Base-by-base conservation (phyloP, 164 flowering plant species). In the Litsea cubeba region DNA sequence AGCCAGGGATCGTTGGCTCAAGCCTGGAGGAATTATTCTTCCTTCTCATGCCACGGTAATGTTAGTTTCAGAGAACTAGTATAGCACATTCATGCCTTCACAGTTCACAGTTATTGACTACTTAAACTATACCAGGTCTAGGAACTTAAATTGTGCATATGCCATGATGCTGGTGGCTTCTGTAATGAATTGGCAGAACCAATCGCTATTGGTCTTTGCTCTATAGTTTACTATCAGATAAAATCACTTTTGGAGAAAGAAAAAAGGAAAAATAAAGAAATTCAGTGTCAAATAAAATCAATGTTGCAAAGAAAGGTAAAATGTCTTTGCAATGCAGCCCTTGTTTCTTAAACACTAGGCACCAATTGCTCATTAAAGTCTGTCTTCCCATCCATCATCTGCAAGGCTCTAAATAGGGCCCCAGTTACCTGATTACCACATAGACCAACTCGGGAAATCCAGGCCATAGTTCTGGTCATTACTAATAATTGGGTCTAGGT, bases 1-100 rank as follows among this genome's bases (percentile, higher is more conserved):
- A 71, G 99, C 99, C 64, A 85, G 99, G 82, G 98, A 96, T 78
- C 93, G 97, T 23, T 96, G 99, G 98, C 86, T 96, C 69, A 96
- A 90, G 79, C 97, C 89, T 83, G 98, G 97, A 76, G 99, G 97
- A 75, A 90, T 96, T 75, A 96, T 94, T 70, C 97, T 96, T 83
- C 99, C 99, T 69, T 93, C 99, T 66, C 83, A 81, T 86, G 98
- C 98, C 65, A 85, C 92, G 81, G 99, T 93, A 90, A 72, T 32
- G 28, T 32, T 22, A 14, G 18, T 66, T 71, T 71, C 12, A 46
- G 25, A 69, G 25, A 74, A 68, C n/a, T 46, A 49, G 63, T 40
- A 23, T 57, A 28, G 23, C 23, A n/a, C 54, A 35, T 40, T 50
- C 30, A 68, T 30, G 49, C 49, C 69, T 7, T 67, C n/a, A 7